These are phyloP conservation scores for Claviceps spartinae DNA, from an alignment of 2,329 filamentous ascomycete genomes.

Conservation along the genomic window DNA sequence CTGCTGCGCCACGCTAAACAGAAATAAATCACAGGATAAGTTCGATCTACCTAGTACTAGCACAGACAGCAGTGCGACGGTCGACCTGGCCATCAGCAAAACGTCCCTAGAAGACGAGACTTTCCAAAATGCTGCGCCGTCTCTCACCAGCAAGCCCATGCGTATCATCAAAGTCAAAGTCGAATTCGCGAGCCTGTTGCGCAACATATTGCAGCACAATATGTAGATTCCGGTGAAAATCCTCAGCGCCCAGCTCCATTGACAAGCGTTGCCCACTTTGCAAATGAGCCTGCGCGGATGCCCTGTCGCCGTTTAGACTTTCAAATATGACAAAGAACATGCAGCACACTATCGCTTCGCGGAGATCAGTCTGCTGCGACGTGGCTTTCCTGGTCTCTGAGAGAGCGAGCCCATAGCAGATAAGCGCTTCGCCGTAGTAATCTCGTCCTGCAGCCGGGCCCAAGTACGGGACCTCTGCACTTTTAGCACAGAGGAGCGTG, in stretches of 20 bases:
- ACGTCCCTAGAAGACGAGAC: constrained; percentile 1
- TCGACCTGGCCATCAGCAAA: not conserved
- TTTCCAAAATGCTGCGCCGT: constrained; percentile 1
- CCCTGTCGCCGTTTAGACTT: constrained; percentile 21
- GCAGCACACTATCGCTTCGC: constrained; percentile 20
- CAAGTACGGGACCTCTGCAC: constrained; percentile 6
- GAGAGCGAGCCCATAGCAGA: constrained; percentile 20
- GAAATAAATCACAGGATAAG: not conserved
- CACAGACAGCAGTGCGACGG: not conserved
- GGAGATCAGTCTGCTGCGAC: constrained; percentile 9
- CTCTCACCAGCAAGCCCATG: not conserved
- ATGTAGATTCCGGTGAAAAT: constrained; percentile 9
- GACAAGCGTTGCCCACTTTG: constrained; percentile 23
- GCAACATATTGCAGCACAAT: constrained; percentile 11
- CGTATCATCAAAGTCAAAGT: not conserved
- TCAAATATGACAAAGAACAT: constrained; percentile 26
- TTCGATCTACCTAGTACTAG: too few relatives aligned
- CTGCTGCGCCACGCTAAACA: not conserved
- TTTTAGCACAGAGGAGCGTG: constrained; percentile 17
- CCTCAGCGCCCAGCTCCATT: constrained; percentile 15
- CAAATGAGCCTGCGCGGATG: constrained; percentile 22
- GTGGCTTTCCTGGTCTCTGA: constrained; percentile 14
- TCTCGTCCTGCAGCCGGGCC: constrained; percentile 5
- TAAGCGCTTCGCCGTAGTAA: constrained; percentile 19
- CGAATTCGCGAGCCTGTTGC: constrained; percentile 8